A percentile compares a stretch with the other conserved stretches of the same genome.
phyloP scores from a whole-genome alignment of 768 basidiomycete genomes.

The Pluteus cervinus region DNA sequence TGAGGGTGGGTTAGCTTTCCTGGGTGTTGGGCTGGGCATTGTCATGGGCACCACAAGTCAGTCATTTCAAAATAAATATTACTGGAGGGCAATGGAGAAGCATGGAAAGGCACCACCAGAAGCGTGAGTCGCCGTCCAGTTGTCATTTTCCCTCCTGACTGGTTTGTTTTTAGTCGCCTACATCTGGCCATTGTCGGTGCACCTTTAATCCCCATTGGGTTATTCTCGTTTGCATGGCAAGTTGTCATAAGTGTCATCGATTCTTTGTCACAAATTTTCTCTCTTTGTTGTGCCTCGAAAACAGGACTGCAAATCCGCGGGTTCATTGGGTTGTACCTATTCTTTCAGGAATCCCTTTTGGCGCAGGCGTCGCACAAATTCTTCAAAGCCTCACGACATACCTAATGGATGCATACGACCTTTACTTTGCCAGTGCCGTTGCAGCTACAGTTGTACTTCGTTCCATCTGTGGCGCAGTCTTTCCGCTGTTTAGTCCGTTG shows the following conservation, averaged over 20 bases:
- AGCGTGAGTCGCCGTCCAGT: slow-evolving; percentile 48
- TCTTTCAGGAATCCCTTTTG: slow-evolving; percentile 63
- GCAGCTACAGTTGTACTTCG: slow-evolving; percentile 65
- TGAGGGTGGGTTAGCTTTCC: slow-evolving; percentile 54
- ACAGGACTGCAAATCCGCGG: slow-evolving; percentile 43
- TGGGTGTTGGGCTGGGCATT: slow-evolving; percentile 58
- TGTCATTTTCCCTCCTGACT: background rate
- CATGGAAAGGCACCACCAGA: slow-evolving; percentile 54
- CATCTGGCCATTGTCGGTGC: slow-evolving; percentile 52
- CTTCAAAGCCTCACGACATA: slow-evolving; percentile 63
- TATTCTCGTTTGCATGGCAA: slow-evolving; percentile 67
- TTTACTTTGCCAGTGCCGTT: slow-evolving; percentile 63
- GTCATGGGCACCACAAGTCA: slow-evolving; percentile 43
- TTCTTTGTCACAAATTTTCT: slow-evolving; percentile 2
- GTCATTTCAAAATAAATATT: slow-evolving; percentile 48
- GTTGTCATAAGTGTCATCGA: slow-evolving; percentile 9
- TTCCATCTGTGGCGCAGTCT: slow-evolving; percentile 54
- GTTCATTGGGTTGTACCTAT: slow-evolving; percentile 67
- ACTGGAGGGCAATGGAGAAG: slow-evolving; percentile 40
- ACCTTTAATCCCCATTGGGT: slow-evolving; percentile 45
- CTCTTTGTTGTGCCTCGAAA: slow-evolving; percentile 3
- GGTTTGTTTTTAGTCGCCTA: slow-evolving; percentile 36
- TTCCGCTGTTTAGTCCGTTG: slow-evolving; percentile 51
- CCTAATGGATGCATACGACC: slow-evolving; percentile 64
- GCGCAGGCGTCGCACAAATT: slow-evolving; percentile 56